phyloP scores from a whole-genome alignment of 352 stramenopile genomes.

The Globisporangium polare region DNA sequence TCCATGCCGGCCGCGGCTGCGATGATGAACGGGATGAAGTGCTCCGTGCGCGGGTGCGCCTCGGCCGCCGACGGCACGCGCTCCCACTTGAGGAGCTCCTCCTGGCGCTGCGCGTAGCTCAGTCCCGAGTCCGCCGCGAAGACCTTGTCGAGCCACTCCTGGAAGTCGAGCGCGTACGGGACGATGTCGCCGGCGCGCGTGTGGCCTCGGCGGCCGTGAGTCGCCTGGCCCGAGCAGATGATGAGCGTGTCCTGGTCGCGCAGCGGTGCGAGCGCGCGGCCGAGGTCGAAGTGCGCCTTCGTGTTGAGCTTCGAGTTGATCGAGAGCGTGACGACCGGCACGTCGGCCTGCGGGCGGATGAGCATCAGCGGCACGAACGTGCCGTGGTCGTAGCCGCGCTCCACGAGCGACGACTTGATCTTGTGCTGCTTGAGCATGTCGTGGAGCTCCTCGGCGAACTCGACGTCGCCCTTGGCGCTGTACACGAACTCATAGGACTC shows the following conservation, averaged over 20 bases:
- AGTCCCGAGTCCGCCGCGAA: conserved; percentile 22
- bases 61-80: conserved; percentile 30
- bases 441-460: conserved; percentile 65
- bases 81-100: conserved; percentile 40
- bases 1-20: conserved; percentile 52
- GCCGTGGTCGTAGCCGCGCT: conserved; percentile 87
- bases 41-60: conserved; percentile 39
- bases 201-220: conserved; percentile 19
- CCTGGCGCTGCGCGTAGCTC: conserved; percentile 28
- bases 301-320: conserved; percentile 57
- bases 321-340: conserved; percentile 85
- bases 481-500: conserved; percentile 85
- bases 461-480: conserved; percentile 52
- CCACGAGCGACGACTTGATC: conserved; percentile 41
- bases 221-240: conserved; percentile 72
- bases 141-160: conserved; percentile 35
- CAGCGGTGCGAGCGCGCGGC: conserved; percentile 52
- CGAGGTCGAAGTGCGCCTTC: conserved; percentile 59
- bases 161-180: conserved; percentile 30
- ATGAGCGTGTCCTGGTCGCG: conserved; percentile 78
- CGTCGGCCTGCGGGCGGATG: conserved; percentile 76
- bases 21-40: conserved; percentile 58
- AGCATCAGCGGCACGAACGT: conserved; percentile 87
- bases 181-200: not conserved
- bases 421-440: conserved; percentile 47